phyloP scores from a whole-genome alignment of 352 stramenopile species.

The Phytophthora uliginosa region DNA sequence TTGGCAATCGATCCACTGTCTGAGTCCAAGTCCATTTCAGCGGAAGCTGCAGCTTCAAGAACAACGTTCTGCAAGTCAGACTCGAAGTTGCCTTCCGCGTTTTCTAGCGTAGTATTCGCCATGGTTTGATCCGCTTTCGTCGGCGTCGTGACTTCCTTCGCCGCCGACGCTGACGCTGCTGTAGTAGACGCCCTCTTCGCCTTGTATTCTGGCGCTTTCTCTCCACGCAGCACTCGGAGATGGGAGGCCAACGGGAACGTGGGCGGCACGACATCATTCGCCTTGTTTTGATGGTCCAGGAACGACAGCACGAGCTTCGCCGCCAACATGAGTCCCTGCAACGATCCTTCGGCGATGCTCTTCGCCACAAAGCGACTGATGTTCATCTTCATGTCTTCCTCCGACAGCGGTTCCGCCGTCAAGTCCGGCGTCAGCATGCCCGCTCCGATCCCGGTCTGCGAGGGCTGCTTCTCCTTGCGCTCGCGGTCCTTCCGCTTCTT shows the following conservation, averaged over 20 bases:
- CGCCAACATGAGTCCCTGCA: constrained; percentile 81
- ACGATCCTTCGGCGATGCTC: constrained; percentile 78
- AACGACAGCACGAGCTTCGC: constrained; percentile 76
- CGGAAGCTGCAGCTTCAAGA: constrained; percentile 35
- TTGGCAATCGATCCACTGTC: constrained; percentile 72
- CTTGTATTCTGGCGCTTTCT: constrained; percentile 65
- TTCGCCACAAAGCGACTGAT: constrained; percentile 80
- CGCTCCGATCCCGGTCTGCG: constrained; percentile 38
- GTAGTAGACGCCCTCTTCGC: constrained; percentile 17
- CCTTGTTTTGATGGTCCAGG: constrained; percentile 39
- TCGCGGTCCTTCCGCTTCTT: constrained; percentile 88
- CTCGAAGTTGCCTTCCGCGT: constrained; percentile 36
- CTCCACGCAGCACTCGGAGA: constrained; percentile 77
- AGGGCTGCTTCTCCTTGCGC: constrained; percentile 73
- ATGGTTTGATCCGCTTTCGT: constrained; percentile 44
- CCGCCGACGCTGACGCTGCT: background rate
- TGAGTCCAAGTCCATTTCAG: constrained; percentile 78
- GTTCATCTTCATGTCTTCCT: constrained; percentile 72
- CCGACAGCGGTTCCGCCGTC: constrained; percentile 55
- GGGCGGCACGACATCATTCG: constrained; percentile 13
- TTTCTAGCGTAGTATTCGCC: constrained; percentile 31
- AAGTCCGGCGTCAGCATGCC: constrained; percentile 84
- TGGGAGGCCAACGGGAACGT: constrained; percentile 73
- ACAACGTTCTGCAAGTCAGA: constrained; percentile 45
- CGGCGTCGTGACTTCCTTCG: constrained; percentile 45